These are phyloP conservation scores for Xylariaceae sp. DNA, from an alignment of 2,329 filamentous ascomycete species.

Conservation along the genomic window DNA sequence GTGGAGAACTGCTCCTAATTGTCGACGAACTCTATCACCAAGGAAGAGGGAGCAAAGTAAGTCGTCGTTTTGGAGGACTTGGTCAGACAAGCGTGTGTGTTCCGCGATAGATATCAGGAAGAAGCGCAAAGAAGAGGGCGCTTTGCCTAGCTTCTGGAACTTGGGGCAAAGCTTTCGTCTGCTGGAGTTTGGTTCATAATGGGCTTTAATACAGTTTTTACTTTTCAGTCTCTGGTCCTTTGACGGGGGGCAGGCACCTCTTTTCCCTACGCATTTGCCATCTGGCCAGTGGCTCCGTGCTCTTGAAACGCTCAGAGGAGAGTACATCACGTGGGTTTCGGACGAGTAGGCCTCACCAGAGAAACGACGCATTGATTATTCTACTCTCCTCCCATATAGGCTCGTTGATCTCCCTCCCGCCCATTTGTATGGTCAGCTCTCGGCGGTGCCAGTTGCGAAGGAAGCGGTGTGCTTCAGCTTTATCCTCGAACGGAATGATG, in stretches of 20 bases:
- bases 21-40: constrained; percentile 15
- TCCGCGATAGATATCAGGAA: constrained; percentile 16
- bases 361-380: constrained; percentile 24
- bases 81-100: constrained; percentile 12
- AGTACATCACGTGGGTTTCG: not conserved
- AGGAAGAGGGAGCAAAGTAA: constrained; percentile 7
- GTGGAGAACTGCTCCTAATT: constrained; percentile 3
- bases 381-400: constrained; percentile 26
- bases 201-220: constrained; percentile 40
- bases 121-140: constrained; percentile 11
- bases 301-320: not conserved
- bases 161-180: constrained; percentile 35
- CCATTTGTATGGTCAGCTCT: constrained; percentile 27
- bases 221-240: constrained; percentile 14
- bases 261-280: too few species aligned
- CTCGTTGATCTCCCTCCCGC: constrained; percentile 1
- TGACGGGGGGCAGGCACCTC: too few species aligned
- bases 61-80: constrained; percentile 14
- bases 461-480: constrained; percentile 48
- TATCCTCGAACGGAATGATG: constrained; percentile 51
- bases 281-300: not conserved
- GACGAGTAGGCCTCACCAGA: constrained; percentile 23
- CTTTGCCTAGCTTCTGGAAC: constrained; percentile 13
- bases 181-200: constrained; percentile 43
- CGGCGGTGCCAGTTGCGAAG: constrained; percentile 40